These are phyloP conservation scores for Camellia lanceoleosa DNA, from an alignment of 148 eudicot species.

Conservation along the genomic window DNA sequence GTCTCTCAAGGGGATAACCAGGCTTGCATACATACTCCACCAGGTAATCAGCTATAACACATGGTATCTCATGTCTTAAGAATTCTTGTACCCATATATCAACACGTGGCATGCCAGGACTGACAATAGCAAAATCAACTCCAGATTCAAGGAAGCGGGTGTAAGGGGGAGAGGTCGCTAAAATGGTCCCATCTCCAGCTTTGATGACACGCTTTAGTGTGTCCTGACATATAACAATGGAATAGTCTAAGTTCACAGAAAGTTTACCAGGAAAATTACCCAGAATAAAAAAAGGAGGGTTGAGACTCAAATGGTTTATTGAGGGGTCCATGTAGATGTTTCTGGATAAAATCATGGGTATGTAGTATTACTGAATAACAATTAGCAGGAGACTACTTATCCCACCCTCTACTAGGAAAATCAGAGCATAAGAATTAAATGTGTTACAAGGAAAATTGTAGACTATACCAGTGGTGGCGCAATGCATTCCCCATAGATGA, in stretches of 20 bases:
- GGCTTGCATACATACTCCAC: constrained; percentile 95
- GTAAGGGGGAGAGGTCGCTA: constrained; percentile 97
- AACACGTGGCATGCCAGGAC: constrained; percentile 85
- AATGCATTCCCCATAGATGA: constrained; percentile 94
- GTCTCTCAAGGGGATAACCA: constrained; percentile 71
- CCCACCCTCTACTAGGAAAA: background rate
- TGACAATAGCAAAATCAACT: constrained; percentile 78
- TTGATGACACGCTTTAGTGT: constrained; percentile 83
- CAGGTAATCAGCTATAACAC: constrained; percentile 78
- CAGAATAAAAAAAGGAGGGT: too few relatives aligned
- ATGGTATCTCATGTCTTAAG: constrained; percentile 66
- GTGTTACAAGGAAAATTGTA: background rate
- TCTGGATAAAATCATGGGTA: too few relatives aligned
- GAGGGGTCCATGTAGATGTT: too few relatives aligned
- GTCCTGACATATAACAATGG: constrained; percentile 42
- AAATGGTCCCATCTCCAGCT: constrained; percentile 94
- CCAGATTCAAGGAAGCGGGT: constrained; percentile 68
- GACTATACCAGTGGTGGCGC: constrained; percentile 79
- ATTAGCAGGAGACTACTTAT: background rate
- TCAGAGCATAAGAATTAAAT: background rate
- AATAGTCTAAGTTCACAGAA: too few relatives aligned
- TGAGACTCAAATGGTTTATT: too few relatives aligned
- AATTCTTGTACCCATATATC: constrained; percentile 96
- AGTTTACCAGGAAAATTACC: too few relatives aligned
- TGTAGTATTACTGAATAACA: too few relatives aligned